A percentile compares a stretch with the other conserved stretches of the same genome.
These are phyloP conservation scores for Escallonia rubra DNA, from an alignment of 129 eudicot genomes.

Conservation along the genomic window DNA sequence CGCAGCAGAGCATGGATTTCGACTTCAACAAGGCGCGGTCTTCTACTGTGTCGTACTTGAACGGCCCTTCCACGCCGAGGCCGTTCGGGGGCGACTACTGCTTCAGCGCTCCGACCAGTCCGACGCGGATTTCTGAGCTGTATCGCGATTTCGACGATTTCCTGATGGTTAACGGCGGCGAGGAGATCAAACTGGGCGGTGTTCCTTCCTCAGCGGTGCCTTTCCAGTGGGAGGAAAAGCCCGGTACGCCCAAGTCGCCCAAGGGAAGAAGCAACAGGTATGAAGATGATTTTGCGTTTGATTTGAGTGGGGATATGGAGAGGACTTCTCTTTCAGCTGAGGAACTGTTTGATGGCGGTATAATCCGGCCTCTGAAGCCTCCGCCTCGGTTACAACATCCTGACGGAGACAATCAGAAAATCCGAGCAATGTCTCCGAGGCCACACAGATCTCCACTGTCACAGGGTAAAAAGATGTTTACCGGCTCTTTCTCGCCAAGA, in stretches of 20 bases:
- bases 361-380: slow-evolving; percentile 35
- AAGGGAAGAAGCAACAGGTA: not conserved
- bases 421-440: not conserved
- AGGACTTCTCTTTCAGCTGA: slow-evolving; percentile 46
- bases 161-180: not conserved
- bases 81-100: slow-evolving; percentile 33
- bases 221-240: slow-evolving; percentile 50
- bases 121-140: slow-evolving; percentile 27
- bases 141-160: slow-evolving; percentile 41
- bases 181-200: not conserved
- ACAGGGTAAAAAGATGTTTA: slow-evolving; percentile 10
- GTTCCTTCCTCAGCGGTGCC: slow-evolving; percentile 28
- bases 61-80: slow-evolving; percentile 38
- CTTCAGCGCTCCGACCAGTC: slow-evolving; percentile 76
- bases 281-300: slow-evolving; percentile 49
- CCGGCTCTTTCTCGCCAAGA: slow-evolving; percentile 18
- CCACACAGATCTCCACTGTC: slow-evolving; percentile 1
- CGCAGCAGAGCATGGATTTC: slow-evolving; percentile 31
- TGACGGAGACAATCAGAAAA: not conserved
- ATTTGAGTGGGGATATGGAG: slow-evolving; percentile 34
- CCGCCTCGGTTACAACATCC: slow-evolving; percentile 16
- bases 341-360: slow-evolving; percentile 46
- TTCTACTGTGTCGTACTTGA: slow-evolving; percentile 15
- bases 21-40: slow-evolving; percentile 38
- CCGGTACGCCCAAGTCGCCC: slow-evolving; percentile 32